Evolutionary conservation across 768 basidiomycete species (phyloP), one percentile per base, ranked within the genome.

Genomic region (Agaricus subrufescens): DNA sequence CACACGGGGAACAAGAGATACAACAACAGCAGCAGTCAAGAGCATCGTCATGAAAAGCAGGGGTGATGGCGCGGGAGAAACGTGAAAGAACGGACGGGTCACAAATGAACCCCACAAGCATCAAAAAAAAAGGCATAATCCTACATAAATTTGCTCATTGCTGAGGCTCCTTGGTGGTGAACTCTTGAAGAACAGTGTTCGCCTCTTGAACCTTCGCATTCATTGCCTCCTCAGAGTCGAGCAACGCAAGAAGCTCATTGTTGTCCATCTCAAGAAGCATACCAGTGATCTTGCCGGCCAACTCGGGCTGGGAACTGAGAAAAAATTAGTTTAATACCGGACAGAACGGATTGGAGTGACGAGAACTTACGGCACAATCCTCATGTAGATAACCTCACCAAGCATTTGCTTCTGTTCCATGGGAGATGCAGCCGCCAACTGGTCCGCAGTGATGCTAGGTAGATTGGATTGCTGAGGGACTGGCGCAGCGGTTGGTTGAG

Each of bases 241-340:
- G 74, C 49, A 99, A 83, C 73, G 91, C 87, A 29, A 98, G 75
- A 50, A 99, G 80, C 73, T 98, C 97, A 47, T 80, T 67, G 75
- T 96, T 96, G 72, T 98, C 95, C 96, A 99, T 98, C 84, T 99
- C 95, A 61, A 98, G 84, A 67, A 98, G 79, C 95, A 98, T 98
- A 54, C 94, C 95, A 44, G 95, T 98, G 71, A 98, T 97, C 82
- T 98, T 98, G 59, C 97, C 97, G 61, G 97, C 94, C 67, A 97
- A 78, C 23, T 96, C 95, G 56, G 94, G 92, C 65, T 98, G 87
- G 56, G 86, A 69, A 25, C 87, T 92, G 34, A 19, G 55, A 26
- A 50, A 61, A 26, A 53, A 45, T 47, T 23, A 57, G 54, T 25
- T n/a, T 23, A 54, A 45, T 52, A 29, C 67, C 45, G 62, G 46